Percentiles rank a stretch among this genome's conserved stretches.
phyloP scores from a whole-genome alignment of 108 stramenopile genomes.

The Epithemia pelagica region DNA sequence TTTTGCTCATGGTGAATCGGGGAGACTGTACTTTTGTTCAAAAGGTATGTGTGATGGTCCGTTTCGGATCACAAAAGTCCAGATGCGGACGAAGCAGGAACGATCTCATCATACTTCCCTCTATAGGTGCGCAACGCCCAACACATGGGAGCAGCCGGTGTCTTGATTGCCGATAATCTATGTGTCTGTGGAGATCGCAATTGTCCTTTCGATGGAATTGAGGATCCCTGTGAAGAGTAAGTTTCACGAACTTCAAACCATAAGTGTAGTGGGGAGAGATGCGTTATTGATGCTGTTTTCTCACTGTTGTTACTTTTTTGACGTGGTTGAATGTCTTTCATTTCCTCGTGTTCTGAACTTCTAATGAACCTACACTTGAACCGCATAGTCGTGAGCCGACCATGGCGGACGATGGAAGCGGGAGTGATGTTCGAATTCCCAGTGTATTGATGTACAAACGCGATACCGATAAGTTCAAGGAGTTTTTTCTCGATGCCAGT shows the following conservation, averaged over 20 bases:
- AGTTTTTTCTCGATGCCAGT: neutral
- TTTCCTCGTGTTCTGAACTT: constrained; percentile 22
- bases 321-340: neutral
- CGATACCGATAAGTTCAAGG: constrained; percentile 23
- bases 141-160: too few species aligned
- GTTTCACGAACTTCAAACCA: neutral
- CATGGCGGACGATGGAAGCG: constrained; percentile 95
- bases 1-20: constrained; percentile 90
- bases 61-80: constrained; percentile 5
- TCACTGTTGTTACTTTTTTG: neutral
- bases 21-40: constrained; percentile 90
- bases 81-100: neutral
- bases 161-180: too few species aligned
- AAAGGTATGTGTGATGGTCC: constrained; percentile 78
- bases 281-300: neutral
- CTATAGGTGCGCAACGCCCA: too few species aligned
- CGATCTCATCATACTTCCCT: constrained; percentile 22
- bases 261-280: neutral
- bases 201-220: neutral
- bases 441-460: constrained; percentile 84
- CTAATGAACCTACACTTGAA: neutral
- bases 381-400: neutral
- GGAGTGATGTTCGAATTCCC: constrained; percentile 90
- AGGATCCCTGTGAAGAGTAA: neutral
- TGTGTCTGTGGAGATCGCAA: neutral